These are phyloP conservation scores for Aspergillus thermomutatus DNA, from an alignment of 2,329 filamentous ascomycete species.

Conservation along the genomic window DNA sequence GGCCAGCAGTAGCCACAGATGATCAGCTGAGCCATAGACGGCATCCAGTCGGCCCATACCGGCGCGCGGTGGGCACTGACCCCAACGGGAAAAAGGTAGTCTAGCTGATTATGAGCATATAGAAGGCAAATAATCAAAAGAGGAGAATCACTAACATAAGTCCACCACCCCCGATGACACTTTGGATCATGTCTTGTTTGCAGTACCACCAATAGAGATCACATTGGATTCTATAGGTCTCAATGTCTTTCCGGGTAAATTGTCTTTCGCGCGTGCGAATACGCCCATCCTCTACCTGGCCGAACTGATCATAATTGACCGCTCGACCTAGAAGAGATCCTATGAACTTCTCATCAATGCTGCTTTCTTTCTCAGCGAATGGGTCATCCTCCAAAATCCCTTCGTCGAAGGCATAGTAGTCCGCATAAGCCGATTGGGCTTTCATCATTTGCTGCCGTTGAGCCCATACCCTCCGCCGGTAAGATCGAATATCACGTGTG, in stretches of 20 bases:
- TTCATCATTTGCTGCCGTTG: slow-evolving; percentile 25
- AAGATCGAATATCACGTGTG: slow-evolving; percentile 65
- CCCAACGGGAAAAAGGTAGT: slow-evolving; percentile 76
- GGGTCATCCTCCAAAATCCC: slow-evolving; percentile 40
- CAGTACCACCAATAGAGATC: slow-evolving; percentile 96
- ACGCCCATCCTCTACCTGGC: slow-evolving; percentile 42
- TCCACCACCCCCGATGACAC: slow-evolving; percentile 78
- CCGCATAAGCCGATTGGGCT: slow-evolving; percentile 15
- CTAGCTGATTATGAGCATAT: slow-evolving; percentile 45
- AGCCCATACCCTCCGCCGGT: slow-evolving; percentile 51
- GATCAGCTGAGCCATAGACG: slow-evolving; percentile 84
- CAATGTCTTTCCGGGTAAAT: slow-evolving; percentile 60
- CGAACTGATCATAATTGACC: slow-evolving; percentile 58
- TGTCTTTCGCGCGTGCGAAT: slow-evolving; percentile 25
- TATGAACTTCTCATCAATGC: slow-evolving; percentile 56
- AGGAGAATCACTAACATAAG: slow-evolving; percentile 65
- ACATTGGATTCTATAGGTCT: slow-evolving; percentile 73
- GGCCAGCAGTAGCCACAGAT: slow-evolving; percentile 76
- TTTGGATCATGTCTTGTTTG: slow-evolving; percentile 92
- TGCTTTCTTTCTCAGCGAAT: slow-evolving; percentile 42
- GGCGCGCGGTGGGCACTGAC: slow-evolving; percentile 81
- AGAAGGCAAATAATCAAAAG: background rate
- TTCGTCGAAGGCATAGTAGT: slow-evolving; percentile 29
- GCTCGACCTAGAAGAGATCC: slow-evolving; percentile 56
- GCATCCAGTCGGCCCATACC: slow-evolving; percentile 73